A percentile compares a stretch with the other conserved stretches of the same genome.
Conservation (phyloP, 306 rosid species). For the Quercus bicolor region DNA sequence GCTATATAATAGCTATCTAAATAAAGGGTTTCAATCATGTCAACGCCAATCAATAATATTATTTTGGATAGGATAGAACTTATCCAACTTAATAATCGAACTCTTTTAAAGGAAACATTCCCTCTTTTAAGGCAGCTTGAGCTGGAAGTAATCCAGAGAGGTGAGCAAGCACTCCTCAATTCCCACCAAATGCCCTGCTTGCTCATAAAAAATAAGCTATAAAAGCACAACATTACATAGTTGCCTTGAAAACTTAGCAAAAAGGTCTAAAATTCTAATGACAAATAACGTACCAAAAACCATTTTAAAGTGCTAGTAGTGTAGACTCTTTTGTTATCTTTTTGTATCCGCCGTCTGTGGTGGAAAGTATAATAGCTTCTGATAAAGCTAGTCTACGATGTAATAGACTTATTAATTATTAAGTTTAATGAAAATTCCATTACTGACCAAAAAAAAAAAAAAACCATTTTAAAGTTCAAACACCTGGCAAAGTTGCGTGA, state of each 20-base stretch:
- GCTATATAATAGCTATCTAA: too few species aligned
- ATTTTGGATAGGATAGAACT: neutral
- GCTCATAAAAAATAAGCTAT: neutral
- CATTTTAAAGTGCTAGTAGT: too few species aligned
- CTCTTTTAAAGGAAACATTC: neutral
- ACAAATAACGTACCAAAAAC: neutral
- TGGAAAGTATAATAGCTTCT: too few species aligned
- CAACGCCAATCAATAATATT: neutral
- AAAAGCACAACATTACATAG: neutral
- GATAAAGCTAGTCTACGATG: too few species aligned
- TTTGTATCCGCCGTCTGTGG: too few species aligned
- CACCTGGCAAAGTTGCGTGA: too few species aligned
- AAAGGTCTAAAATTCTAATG: neutral
- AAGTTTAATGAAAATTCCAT: too few species aligned
- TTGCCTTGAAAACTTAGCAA: too few species aligned
- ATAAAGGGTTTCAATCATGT: neutral
- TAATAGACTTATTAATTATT: too few species aligned
- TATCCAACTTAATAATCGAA: neutral
- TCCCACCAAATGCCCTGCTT: constrained; percentile 1
- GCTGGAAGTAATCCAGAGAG: constrained; percentile 24
- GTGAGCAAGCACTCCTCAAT: constrained; percentile 17
- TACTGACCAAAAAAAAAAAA: too few species aligned
- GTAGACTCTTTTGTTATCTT: too few species aligned
- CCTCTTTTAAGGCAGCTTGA: neutral
- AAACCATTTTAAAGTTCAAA: too few species aligned